Evolutionary conservation across 768 basidiomycete genomes (phyloP), one percentile per base, ranked within the genome.

Genomic region (Phaffia australis): DNA sequence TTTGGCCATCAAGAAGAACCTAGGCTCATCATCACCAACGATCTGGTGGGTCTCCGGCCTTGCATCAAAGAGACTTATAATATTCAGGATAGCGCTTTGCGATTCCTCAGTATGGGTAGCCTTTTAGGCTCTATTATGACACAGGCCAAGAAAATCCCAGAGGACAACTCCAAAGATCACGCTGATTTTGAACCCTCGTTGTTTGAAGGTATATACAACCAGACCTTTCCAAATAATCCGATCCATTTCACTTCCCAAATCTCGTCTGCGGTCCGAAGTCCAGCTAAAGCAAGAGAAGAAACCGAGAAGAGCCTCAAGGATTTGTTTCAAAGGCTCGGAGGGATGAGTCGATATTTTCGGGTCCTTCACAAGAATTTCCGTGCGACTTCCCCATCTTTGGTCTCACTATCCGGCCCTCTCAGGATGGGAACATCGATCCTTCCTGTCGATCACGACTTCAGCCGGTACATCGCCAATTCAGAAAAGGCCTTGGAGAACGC

Each of bases 371-470:
- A 83, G 0, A 98, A 94, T 74, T 80, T 90, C 54, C 73, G 79
- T 30, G 84, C 83, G 7, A 42, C 35, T 11, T 99, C 93, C 75
- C 91, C 93, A 0, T 88, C 87, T 74, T 94, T 93, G 0, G 92
- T 89, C 2, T 87, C 89, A 0, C 95, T 97, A 74, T 86, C 91
- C 0, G 93, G 94, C 5, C 81, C 92, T 29, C 77, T 93, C 55
- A 84, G 84, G 3, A 98, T 99, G 95, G 88, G 89, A 0, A 89
- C 86, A 19, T 85, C 88, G 59, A 89, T 97, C 72, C 79, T 99
- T 51, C 86, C 90, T 0, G 91, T 98, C 57, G 88, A 98, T 74
- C 81, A 90, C 71, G 81, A 83, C 63, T 98, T 94, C 94, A 84
- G 92, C 69, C 77, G 78, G 18, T 98, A 98, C 76, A 75, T 97